These are phyloP conservation scores for Penicillium freii DNA, from an alignment of 2,329 filamentous ascomycete species.

Conservation along the genomic window DNA sequence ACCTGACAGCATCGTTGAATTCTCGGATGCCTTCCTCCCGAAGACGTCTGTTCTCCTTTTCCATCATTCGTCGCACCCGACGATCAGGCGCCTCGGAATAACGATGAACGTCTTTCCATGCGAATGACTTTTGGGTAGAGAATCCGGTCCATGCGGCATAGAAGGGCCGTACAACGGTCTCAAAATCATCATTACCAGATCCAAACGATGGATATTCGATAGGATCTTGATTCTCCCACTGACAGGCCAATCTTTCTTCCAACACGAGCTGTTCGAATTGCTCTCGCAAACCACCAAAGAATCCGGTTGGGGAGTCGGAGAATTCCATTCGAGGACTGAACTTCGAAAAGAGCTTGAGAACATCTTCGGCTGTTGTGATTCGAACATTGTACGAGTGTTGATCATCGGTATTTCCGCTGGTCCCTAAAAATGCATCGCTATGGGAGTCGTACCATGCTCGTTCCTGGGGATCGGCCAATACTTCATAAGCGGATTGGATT, in stretches of 20 bases:
- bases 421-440: conserved; percentile 75
- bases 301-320: conserved; percentile 74
- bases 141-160: conserved; percentile 81
- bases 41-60: conserved; percentile 86
- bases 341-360: conserved; percentile 72
- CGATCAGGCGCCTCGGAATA: conserved; percentile 85
- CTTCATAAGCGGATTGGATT: conserved; percentile 87
- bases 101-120: conserved; percentile 84
- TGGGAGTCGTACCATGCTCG: conserved; percentile 98
- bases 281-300: conserved; percentile 75
- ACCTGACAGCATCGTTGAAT: conserved; percentile 88
- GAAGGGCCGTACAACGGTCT: conserved; percentile 74
- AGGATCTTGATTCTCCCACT: conserved; percentile 61
- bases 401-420: conserved; percentile 50
- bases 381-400: conserved; percentile 67
- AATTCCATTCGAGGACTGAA: conserved; percentile 79
- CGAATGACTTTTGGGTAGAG: conserved; percentile 77
- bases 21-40: conserved; percentile 80
- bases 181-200: conserved; percentile 68
- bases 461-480: conserved; percentile 94
- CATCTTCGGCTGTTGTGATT: conserved; percentile 76
- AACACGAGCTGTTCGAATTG: conserved; percentile 76
- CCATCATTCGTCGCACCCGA: conserved; percentile 77
- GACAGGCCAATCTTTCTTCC: conserved; percentile 74
- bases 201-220: conserved; percentile 81